Evolutionary conservation across 352 stramenopile species (phyloP).

Genomic region (Pythium volutum): DNA sequence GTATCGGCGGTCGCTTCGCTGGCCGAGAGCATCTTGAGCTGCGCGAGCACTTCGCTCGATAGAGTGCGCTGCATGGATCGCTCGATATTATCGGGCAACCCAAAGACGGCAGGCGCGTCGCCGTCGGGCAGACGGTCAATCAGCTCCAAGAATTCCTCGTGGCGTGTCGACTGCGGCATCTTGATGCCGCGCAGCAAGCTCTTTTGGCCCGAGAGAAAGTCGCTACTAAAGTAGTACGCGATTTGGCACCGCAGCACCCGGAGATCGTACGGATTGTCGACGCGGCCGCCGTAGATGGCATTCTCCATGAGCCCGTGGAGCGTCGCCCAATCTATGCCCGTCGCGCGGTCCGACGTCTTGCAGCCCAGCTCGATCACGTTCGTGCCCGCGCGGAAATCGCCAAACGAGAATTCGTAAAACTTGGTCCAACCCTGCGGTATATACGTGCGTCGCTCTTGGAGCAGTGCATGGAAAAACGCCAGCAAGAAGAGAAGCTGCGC

Average conservation of each 20-base stretch:
- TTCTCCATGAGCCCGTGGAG: constrained; percentile 95
- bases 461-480: constrained; percentile 87
- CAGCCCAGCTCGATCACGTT: constrained; percentile 87
- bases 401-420: constrained; percentile 95
- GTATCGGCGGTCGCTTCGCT: constrained; percentile 51
- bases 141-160: constrained; percentile 66
- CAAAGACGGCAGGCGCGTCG: constrained; percentile 85
- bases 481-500: constrained; percentile 87
- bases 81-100: constrained; percentile 94
- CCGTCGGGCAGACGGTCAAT: constrained; percentile 73
- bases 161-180: constrained; percentile 54
- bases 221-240: constrained; percentile 79
- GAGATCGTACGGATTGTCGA: constrained; percentile 93
- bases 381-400: constrained; percentile 90
- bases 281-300: constrained; percentile 92
- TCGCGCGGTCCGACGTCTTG: constrained; percentile 29
- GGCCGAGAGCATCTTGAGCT: constrained; percentile 83
- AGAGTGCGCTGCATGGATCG: constrained; percentile 89
- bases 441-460: constrained; percentile 89
- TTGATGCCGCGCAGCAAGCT: constrained; percentile 64
- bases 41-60: constrained; percentile 78
- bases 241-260: constrained; percentile 89
- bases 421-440: constrained; percentile 96
- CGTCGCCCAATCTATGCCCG: constrained; percentile 86
- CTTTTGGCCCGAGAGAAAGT: constrained; percentile 69